A percentile compares a stretch with the other conserved stretches of the same genome.
These are phyloP conservation scores for Colletotrichum costaricense DNA, from an alignment of 2,329 filamentous ascomycete species.

Conservation along the genomic window DNA sequence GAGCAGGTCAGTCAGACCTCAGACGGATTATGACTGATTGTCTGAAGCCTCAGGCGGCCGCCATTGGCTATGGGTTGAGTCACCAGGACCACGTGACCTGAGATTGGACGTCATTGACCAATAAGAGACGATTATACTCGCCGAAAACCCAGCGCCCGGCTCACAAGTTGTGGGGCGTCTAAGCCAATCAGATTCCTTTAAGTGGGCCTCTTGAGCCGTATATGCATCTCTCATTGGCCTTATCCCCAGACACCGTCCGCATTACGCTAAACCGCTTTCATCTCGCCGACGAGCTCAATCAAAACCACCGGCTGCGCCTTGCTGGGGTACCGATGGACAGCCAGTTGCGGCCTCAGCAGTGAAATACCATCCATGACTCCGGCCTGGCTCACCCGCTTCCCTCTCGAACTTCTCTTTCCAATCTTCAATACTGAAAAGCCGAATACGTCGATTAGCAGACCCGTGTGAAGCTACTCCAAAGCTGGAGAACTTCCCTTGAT, in stretches of 20 bases:
- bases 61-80: conserved; percentile 37
- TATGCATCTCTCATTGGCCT: conserved; percentile 43
- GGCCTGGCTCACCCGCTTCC: conserved; percentile 9
- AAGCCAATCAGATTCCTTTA: conserved; percentile 42
- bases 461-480: conserved; percentile 13
- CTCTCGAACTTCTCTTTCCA: conserved; percentile 12
- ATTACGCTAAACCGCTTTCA: conserved; percentile 49
- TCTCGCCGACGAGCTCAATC: conserved; percentile 52
- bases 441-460: conserved; percentile 15
- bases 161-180: conserved; percentile 40
- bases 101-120: conserved; percentile 44
- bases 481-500: conserved; percentile 11
- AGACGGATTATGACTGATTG: not conserved
- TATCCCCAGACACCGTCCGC: not conserved
- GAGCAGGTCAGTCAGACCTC: not conserved
- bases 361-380: conserved; percentile 42
- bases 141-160: conserved; percentile 46
- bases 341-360: conserved; percentile 33
- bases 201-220: not conserved
- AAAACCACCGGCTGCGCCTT: conserved; percentile 37
- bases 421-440: not conserved
- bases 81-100: conserved; percentile 35
- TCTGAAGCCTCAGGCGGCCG: conserved; percentile 1
- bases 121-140: conserved; percentile 44
- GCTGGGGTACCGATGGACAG: conserved; percentile 24